Base-by-base conservation (phyloP, 306 rosid species). In the Psophocarpus tetragonolobus region DNA sequence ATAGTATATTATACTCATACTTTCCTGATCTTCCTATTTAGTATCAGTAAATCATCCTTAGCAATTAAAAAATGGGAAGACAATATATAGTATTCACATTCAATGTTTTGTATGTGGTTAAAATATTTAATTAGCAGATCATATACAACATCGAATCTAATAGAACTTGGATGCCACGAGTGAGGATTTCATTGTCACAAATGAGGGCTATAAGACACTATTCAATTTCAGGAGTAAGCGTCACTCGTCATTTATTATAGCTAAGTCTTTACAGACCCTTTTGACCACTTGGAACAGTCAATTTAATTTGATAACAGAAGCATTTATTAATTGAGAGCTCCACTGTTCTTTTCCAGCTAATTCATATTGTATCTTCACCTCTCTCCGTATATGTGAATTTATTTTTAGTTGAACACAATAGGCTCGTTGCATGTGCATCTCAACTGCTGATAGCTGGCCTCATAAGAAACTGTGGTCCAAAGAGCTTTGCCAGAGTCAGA, bases 381-480 rank as follows among this genome's bases (percentile, higher is more conserved):
- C 38, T 48, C 38, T 1, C 9, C 18, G 4, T 44, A 6, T 17
- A 33, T 48, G 32, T 24, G 44, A 74, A 17, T 74, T 60, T 68
- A 32, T 64, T 18, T 60, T 47, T 14, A 17, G 39, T 54, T n/a
- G 35, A 35, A 68, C 20, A 61, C 4, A 61, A 47, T 13, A 17
- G 8, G 56, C 47, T 38, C 11, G 21, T 26, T 17, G 48, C 77
- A 71, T 71, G 83, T 62, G 71, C 58, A 4, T 56, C 47, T 68
- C 61, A 68, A 32, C 61, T 42, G 57, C 75, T n/a, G 9, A 32
- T 41, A 29, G 82, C 78, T 71, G 78, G 83, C 78, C 83, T 71
- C 57, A 71, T 79, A 68, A 47, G 42, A 61, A 35, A 10, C 0
- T 24, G 71, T 70, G 83, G 56, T 48, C 44, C 71, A 71, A 29